Evolutionary conservation across 108 stramenopile species (phyloP), one percentile per base, ranked within the genome.

Genomic region (Chaetoceros tenuissimus): DNA sequence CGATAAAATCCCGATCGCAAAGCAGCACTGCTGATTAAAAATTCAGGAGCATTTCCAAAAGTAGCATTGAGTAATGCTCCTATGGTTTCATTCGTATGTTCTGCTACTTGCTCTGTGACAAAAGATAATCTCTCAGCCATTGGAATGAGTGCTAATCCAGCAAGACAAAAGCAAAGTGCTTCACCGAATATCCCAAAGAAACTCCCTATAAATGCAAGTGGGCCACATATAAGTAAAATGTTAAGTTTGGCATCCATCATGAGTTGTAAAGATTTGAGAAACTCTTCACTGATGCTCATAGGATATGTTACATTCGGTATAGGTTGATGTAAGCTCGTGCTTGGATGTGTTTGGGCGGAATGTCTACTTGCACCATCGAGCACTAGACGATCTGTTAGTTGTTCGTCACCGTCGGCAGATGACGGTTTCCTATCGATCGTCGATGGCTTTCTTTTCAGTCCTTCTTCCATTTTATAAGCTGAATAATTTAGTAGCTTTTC

Each of bases 31-130:
- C 87, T 85, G 59, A 96, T 92, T 21, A 96, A 59, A 19, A 96
- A 51, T 75, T 96, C 95, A 3, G 92, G 88, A 25, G 92, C 92
- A 72, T 96, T 96, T 19, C 95, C 95, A 77, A 96, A 96, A 1
- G 95, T 89, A 10, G 91, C 95, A 73, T 96, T 96, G 22, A 96
- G 67, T 27, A 96, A 60, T n/a, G 92, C 95, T 46, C 91, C 95
- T 24, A 96, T 83, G 18, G 92, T 94, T 44, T 88, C 90, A 51
- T 84, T 94, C 51, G 95, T 96, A 58, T 96, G 95, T 28, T 68
- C 70, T 20, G 91, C 91, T 21, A 94, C 89, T 74, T 96, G 90
- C 73, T 96, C 95, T 10, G 95, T 96, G 10, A 91, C 85, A 59
- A 86, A 94, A 13, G 85, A 87, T 70, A 49, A 80, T 62, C 82